Evolutionary conservation across 73 alveolate species (phyloP).

Genomic region (Tetrahymena borealis): DNA sequence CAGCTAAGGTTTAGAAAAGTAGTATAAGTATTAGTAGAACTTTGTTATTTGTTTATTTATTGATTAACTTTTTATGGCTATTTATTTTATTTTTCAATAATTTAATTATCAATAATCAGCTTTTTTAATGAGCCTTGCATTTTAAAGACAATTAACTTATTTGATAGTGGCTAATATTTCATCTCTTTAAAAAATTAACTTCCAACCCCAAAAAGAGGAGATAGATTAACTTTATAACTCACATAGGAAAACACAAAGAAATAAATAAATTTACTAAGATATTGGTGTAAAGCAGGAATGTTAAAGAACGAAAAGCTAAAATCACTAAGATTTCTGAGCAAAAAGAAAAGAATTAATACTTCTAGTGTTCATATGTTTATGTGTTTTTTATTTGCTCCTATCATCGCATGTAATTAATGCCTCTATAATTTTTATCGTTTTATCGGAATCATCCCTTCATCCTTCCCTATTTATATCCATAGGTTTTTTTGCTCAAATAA

Average conservation of each 20-base stretch:
- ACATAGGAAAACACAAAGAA: not conserved
- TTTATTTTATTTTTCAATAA: not conserved
- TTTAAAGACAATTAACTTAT: not conserved
- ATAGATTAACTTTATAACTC: not conserved
- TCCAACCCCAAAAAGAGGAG: not conserved
- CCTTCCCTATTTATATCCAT: too few relatives aligned
- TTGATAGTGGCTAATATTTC: not conserved
- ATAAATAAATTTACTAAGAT: not conserved
- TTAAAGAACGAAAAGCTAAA: too few relatives aligned
- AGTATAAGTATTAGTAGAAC: not conserved
- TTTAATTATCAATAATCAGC: not conserved
- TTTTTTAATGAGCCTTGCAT: not conserved
- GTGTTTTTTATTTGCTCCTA: too few relatives aligned
- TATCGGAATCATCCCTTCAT: too few relatives aligned
- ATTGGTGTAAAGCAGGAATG: not conserved
- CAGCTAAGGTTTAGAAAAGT: too few relatives aligned
- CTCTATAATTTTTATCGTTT: too few relatives aligned
- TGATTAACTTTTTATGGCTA: not conserved
- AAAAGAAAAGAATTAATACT: too few relatives aligned
- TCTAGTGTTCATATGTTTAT: too few relatives aligned
- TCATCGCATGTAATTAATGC: too few relatives aligned
- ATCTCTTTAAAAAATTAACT: not conserved
- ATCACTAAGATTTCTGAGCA: too few relatives aligned
- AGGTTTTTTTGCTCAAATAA: too few relatives aligned
- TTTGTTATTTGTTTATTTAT: not conserved